Percentiles rank a stretch among this genome's conserved stretches.
These are phyloP conservation scores for Xanthoconium purpureum DNA, from an alignment of 768 basidiomycete genomes.

Conservation along the genomic window DNA sequence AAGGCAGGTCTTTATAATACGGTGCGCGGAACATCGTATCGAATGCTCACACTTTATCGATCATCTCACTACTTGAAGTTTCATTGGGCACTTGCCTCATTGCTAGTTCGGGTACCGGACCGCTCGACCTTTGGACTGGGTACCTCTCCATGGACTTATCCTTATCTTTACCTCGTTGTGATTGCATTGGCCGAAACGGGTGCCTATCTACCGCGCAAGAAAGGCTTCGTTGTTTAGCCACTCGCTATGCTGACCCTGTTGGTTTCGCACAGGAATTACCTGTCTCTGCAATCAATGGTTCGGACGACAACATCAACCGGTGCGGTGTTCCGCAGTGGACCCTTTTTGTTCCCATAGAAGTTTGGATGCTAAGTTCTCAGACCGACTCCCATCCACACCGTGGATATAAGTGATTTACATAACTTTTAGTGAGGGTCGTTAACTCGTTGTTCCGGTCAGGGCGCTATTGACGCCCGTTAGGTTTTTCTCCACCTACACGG, in stretches of 20 bases:
- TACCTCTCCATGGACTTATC: slow-evolving; percentile 46
- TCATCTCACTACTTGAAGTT: slow-evolving; percentile 37
- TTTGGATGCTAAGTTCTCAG: slow-evolving; percentile 51
- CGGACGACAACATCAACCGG: slow-evolving; percentile 64
- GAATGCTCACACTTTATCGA: neutral
- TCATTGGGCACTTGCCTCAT: slow-evolving; percentile 56
- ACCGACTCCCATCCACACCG: slow-evolving; percentile 1
- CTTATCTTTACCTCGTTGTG: slow-evolving; percentile 60
- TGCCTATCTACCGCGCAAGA: slow-evolving; percentile 54
- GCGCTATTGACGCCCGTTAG: slow-evolving; percentile 25
- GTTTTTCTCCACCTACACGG: slow-evolving; percentile 50
- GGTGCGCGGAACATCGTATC: slow-evolving; percentile 23
- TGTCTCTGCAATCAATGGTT: slow-evolving; percentile 61
- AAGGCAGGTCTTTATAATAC: slow-evolving; percentile 56
- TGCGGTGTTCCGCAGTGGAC: slow-evolving; percentile 51
- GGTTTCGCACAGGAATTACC: slow-evolving; percentile 53
- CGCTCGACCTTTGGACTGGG: slow-evolving; percentile 43
- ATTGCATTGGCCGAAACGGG: slow-evolving; percentile 40
- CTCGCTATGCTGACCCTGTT: slow-evolving; percentile 65
- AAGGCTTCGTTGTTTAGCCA: slow-evolving; percentile 57
- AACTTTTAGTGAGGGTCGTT: slow-evolving; percentile 43
- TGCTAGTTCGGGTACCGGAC: slow-evolving; percentile 58
- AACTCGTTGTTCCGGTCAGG: neutral
- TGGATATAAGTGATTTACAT: slow-evolving; percentile 53
- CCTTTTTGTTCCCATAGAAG: slow-evolving; percentile 39